Base-by-base conservation (phyloP, 352 stramenopile species). In the Detonula confervacea region DNA sequence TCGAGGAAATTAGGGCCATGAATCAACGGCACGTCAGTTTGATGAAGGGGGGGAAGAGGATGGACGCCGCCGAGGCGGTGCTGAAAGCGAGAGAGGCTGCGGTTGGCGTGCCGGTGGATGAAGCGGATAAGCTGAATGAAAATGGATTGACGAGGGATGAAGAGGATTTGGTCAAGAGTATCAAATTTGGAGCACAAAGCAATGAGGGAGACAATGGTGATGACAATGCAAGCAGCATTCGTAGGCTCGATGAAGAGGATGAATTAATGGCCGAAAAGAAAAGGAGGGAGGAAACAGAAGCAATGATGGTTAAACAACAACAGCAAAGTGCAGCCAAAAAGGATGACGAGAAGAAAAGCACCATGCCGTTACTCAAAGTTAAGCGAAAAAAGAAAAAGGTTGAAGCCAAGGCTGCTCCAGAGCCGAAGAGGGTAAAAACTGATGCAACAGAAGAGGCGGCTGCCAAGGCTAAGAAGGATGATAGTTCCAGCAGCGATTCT, bases 1-100 rank as follows among this genome's bases (percentile, higher is more conserved):
- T 99, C 20, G 97, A 99, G 74, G 96, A 99, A 88, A 99, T 99
- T 76, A 97, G 98, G 64, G 96, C 96, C 14, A 97, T 99, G 83
- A 99, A 99, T 89, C 91, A 95, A 57, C 91, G 95, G 73, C 96
- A 98, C 87, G 88, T 96, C n/a, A 91, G 94, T 56, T 89, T 98
- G 52, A 94, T 97, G 68, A 82, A 71, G 18, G 55, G 56, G 7
- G 63, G 70, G 14, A 75, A 59, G 11, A 73, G 61, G 37, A 60
- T 80, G 55, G 67, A 81, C 29, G 71, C 81, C 29, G 77, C 81
- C 3, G 73, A 86, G 30, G 80, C 80, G n/a, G 75, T 91, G 6
- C 63, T 92, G 24, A 67, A 72, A 33, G 80, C 78, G 6, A 73
- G 77, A 35, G 67, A 88, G 46, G 70, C 39, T 37, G 62, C 60